phyloP scores from a whole-genome alignment of 169 alveolate species.

The Plasmodium gaboni region DNA sequence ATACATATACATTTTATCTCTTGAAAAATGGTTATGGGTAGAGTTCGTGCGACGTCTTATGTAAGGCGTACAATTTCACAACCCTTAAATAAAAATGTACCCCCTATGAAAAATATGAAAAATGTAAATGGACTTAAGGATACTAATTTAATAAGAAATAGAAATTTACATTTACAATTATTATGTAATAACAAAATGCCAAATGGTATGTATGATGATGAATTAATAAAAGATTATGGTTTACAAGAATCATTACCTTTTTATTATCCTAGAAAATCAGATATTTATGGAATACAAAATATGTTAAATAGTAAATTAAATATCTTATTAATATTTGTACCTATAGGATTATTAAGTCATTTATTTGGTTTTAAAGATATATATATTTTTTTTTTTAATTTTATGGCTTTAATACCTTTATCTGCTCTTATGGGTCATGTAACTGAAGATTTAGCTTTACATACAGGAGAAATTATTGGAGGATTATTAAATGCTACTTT shows the following conservation, averaged over 20 bases:
- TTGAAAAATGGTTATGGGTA: constrained; percentile 82
- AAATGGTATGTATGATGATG: constrained; percentile 6
- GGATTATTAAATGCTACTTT: constrained; percentile 92
- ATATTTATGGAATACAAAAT: constrained; percentile 65
- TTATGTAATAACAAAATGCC: constrained; percentile 64
- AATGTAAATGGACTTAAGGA: constrained; percentile 41
- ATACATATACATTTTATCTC: background rate
- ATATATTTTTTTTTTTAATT: constrained; percentile 84
- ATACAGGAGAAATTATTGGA: constrained; percentile 89
- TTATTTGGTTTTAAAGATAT: constrained; percentile 78
- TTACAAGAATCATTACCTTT: constrained; percentile 45
- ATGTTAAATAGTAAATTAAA: constrained; percentile 76
- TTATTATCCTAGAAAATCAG: constrained; percentile 78
- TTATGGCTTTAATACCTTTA: constrained; percentile 88
- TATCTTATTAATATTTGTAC: constrained; percentile 78
- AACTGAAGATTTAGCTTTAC: constrained; percentile 90
- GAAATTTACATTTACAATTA: constrained; percentile 65
- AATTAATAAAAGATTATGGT: constrained; percentile 11
- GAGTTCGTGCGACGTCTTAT: constrained; percentile 85
- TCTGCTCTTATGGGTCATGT: constrained; percentile 89
- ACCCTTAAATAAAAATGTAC: constrained; percentile 76
- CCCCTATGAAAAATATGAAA: constrained; percentile 11
- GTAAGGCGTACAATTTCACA: constrained; percentile 84
- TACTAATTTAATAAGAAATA: constrained; percentile 70
- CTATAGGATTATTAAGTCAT: constrained; percentile 83